These are phyloP conservation scores for Houttuynia cordata DNA, from an alignment of 164 flowering plant species.

Conservation along the genomic window DNA sequence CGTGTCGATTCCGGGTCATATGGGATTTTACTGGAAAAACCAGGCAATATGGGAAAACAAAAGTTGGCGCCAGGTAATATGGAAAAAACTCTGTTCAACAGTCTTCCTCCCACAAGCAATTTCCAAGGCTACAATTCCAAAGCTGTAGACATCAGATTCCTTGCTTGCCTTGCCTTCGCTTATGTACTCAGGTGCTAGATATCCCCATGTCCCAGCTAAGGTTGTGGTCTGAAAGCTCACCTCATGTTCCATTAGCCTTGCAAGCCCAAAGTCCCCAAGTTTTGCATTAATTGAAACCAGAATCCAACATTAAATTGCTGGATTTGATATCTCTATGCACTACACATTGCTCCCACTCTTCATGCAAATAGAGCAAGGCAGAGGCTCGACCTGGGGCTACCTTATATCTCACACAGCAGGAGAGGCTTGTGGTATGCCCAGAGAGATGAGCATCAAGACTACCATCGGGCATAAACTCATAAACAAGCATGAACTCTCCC, in stretches of 20 bases:
- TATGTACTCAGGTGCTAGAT: constrained; percentile 39
- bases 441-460: constrained; percentile 40
- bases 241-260: constrained; percentile 13
- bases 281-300: constrained; percentile 7
- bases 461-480: constrained; percentile 42
- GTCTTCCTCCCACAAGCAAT: constrained; percentile 37
- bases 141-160: constrained; percentile 46
- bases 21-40: no score
- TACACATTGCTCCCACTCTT: constrained; percentile 42
- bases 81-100: no score
- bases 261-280: constrained; percentile 12
- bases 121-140: constrained; percentile 41
- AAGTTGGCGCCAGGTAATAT: no score
- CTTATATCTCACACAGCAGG: constrained; percentile 5
- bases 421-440: constrained; percentile 7
- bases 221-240: constrained; percentile 17
- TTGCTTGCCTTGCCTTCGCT: constrained; percentile 33
- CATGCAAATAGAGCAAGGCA: constrained; percentile 29
- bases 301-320: constrained; percentile 39
- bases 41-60: no score
- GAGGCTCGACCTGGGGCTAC: constrained; percentile 6
- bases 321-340: constrained; percentile 42
- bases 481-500: constrained; percentile 32
- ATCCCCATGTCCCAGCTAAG: constrained; percentile 44
- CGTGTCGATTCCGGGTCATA: no score